phyloP scores from a whole-genome alignment of 2,329 filamentous ascomycete species.

The Hawksworthiomyces lignivorus region DNA sequence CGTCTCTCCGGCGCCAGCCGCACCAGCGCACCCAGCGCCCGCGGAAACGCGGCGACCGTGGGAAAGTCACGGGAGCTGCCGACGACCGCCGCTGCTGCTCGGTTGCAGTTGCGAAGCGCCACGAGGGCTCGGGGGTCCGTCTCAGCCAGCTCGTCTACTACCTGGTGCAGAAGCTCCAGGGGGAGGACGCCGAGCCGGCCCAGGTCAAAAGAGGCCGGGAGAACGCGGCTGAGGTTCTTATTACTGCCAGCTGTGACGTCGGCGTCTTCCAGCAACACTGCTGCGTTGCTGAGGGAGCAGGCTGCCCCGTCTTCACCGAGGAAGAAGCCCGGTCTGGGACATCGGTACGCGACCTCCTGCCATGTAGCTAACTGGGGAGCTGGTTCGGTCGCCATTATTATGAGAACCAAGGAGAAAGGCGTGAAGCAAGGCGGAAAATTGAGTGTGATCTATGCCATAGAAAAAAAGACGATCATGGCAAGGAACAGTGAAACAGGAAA shows the following conservation, averaged over 20 bases:
- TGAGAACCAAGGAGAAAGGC: too few species aligned
- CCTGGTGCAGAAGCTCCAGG: slow-evolving; percentile 13
- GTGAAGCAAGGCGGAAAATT: too few species aligned
- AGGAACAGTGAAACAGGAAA: too few species aligned
- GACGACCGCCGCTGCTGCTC: slow-evolving; percentile 9
- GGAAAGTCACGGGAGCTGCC: slow-evolving; percentile 12
- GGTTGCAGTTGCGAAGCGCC: slow-evolving; percentile 13
- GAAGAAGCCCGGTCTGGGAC: slow-evolving; percentile 15
- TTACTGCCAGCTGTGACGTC: too few species aligned
- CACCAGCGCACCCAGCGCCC: slow-evolving; percentile 12
- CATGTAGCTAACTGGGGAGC: slow-evolving; percentile 7
- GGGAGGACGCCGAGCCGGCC: slow-evolving; percentile 10
- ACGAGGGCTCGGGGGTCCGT: slow-evolving; percentile 10
- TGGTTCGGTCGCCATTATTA: too few species aligned
- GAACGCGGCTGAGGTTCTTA: too few species aligned
- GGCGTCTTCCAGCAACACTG: slow-evolving; percentile 5
- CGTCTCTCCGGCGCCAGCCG: slow-evolving; percentile 3
- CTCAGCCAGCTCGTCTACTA: slow-evolving; percentile 10
- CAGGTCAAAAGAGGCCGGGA: slow-evolving; percentile 8
- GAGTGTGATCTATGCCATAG: too few species aligned
- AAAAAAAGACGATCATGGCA: too few species aligned
- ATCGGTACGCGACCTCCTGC: slow-evolving; percentile 13
- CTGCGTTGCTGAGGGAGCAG: slow-evolving; percentile 7
- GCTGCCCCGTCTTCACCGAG: slow-evolving; percentile 12
- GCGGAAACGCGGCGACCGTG: slow-evolving; percentile 13